Evolutionary conservation across 1,284 basidiomycete genomes (phyloP).

Genomic region (Ceratobasidium sp.): DNA sequence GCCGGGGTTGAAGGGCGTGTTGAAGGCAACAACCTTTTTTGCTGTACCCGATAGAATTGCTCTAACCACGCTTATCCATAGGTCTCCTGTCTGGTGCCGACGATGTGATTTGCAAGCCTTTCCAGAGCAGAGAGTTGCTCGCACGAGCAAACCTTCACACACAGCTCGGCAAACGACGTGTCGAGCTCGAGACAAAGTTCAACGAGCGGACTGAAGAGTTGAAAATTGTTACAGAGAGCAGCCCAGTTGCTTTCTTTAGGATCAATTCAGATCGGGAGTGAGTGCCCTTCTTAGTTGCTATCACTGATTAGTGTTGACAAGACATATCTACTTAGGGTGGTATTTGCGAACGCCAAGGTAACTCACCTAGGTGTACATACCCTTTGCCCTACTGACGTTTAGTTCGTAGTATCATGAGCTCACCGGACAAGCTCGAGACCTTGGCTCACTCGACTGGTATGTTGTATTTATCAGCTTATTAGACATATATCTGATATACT

Average conservation of each 20-base stretch:
- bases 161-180: slow-evolving; percentile 50
- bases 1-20: slow-evolving; percentile 50
- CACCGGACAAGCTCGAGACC: slow-evolving; percentile 45
- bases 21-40: slow-evolving; percentile 46
- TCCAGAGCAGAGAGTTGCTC: slow-evolving; percentile 55
- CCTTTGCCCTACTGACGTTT: slow-evolving; percentile 10
- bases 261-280: slow-evolving; percentile 45
- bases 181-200: slow-evolving; percentile 53
- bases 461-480: too few species aligned
- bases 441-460: slow-evolving; percentile 45
- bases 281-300: slow-evolving; percentile 3
- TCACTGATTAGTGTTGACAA: neutral
- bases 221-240: slow-evolving; percentile 52
- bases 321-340: slow-evolving; percentile 42
- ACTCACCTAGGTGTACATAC: neutral
- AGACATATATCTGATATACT: too few species aligned
- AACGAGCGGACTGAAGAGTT: slow-evolving; percentile 53
- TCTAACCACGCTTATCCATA: neutral
- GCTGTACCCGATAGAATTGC: neutral
- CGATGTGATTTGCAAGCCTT: slow-evolving; percentile 53
- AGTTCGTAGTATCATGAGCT: slow-evolving; percentile 47
- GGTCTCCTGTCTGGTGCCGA: slow-evolving; percentile 55
- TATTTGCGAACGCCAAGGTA: slow-evolving; percentile 39
- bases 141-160: slow-evolving; percentile 54
- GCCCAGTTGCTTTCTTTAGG: slow-evolving; percentile 44